Conservation (phyloP, 1,139 yeast genomes). For the Fermentozyma sake region DNA sequence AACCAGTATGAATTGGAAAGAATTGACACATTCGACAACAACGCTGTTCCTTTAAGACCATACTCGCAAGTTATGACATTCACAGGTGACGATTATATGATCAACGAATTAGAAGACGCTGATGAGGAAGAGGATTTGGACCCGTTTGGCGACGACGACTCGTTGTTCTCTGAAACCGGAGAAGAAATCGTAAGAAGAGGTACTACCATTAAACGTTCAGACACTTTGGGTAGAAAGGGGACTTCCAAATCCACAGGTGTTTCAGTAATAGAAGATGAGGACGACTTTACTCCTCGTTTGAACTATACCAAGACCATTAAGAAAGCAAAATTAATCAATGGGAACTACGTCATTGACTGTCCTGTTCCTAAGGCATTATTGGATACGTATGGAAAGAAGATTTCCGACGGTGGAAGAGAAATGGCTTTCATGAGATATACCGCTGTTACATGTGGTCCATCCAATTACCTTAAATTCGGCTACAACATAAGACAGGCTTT, state of each 20-base stretch:
- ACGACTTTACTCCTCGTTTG: conserved; percentile 39
- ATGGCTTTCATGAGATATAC: conserved; percentile 76
- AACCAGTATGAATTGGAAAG: conserved; percentile 20
- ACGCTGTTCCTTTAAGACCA: conserved; percentile 15
- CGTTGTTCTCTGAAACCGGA: conserved; percentile 40
- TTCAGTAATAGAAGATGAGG: conserved; percentile 27
- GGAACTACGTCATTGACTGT: conserved; percentile 75
- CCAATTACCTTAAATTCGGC: conserved; percentile 50
- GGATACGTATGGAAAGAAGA: conserved; percentile 46
- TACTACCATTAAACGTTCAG: conserved; percentile 25
- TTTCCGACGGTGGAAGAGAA: conserved; percentile 52
- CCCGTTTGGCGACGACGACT: conserved; percentile 45
- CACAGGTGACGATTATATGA: conserved; percentile 38
- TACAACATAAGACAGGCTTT: conserved; percentile 66
- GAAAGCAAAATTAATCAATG: conserved; percentile 55
- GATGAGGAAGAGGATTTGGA: conserved; percentile 35
- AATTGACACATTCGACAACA: conserved; percentile 15
- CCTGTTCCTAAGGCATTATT: conserved; percentile 65
- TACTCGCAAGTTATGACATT: conserved; percentile 22
- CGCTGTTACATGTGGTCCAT: conserved; percentile 79
- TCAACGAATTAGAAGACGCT: conserved; percentile 41
- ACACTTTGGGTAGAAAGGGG: conserved; percentile 16
- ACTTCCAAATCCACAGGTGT: conserved; percentile 10
- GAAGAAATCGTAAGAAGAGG: conserved; percentile 35
- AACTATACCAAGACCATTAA: conserved; percentile 46